These are phyloP conservation scores for Carex kokanica DNA, from an alignment of 176 grass and related monocot species.

Conservation along the genomic window DNA sequence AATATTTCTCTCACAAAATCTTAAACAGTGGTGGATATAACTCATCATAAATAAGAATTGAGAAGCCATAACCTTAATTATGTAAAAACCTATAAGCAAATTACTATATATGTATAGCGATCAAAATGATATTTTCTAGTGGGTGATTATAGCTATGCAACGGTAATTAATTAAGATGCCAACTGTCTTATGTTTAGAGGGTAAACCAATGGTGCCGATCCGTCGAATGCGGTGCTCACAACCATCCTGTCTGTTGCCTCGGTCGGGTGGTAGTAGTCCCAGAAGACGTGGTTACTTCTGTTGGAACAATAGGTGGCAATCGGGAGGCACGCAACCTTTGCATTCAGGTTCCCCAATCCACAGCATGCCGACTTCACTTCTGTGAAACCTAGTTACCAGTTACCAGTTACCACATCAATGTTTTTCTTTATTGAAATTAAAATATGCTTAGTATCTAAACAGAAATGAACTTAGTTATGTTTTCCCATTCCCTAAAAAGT, in stretches of 20 bases:
- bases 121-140: not conserved
- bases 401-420: not conserved
- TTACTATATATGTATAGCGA: not conserved
- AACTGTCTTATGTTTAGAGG: conserved; percentile 58
- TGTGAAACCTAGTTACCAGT: conserved; percentile 28
- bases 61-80: not conserved
- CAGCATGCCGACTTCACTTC: conserved; percentile 81
- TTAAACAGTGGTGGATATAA: not conserved
- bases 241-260: conserved; percentile 57
- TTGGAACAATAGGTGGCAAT: conserved; percentile 61
- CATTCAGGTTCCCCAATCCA: conserved; percentile 68
- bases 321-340: conserved; percentile 60
- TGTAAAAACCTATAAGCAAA: not conserved
- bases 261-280: conserved; percentile 83
- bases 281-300: conserved; percentile 52
- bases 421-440: not conserved
- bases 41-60: not conserved
- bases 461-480: not conserved
- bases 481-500: not conserved
- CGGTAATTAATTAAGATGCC: not conserved
- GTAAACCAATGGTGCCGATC: conserved; percentile 44
- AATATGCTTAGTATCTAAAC: not conserved
- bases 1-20: not conserved
- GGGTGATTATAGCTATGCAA: not conserved
- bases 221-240: conserved; percentile 38